Evolutionary conservation across 129 eudicot genomes (phyloP), one percentile per base, ranked within the genome.

Genomic region (Chrysanthemum seticuspe): DNA sequence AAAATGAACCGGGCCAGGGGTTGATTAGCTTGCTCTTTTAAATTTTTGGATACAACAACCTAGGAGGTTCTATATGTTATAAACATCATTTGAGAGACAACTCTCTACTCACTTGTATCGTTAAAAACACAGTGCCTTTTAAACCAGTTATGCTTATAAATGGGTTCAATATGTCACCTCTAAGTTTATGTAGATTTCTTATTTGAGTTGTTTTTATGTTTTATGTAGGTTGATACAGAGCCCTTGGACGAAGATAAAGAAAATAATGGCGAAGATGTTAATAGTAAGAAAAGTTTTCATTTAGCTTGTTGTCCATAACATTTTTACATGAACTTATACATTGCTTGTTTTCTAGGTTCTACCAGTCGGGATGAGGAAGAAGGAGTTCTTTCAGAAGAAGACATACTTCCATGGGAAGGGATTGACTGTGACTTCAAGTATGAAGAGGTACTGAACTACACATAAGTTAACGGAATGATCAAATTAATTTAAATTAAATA

Each of bases 351-450:
- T 63, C 13, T 19, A 86, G 97, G 77, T 67, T 18, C 25, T 15
- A 10, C 27, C 80, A 89, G 75, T 49, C 90, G 82, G 29, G 87
- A 91, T 4, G 90, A 83, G 55, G 83, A 83, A 55, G 88, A 83
- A 70, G 88, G 68, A 44, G 76, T 71, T 62, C 83, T 73, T 52
- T 56, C 69, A 57, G 84, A 85, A 56, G 55, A 69, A 27, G 76
- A 76, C n/a, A 56, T 10, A 12, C 82, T 80, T 74, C 87, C 95
- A 31, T 85, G 95, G 90, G 95, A 85, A 52, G 95, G 88, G 36
- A 83, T 67, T 62, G 88, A 79, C 55, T 78, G 86, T 56, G 87
- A 88, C 79, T 88, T 85, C 72, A 44, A 40, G 4, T 88, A 85
- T 70, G 90, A 83, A 70, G 95, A 88, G 78, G 95, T 85, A 63